These are phyloP conservation scores for Rhododendron ferrugineum DNA, from an alignment of 148 eudicot genomes.

Conservation along the genomic window DNA sequence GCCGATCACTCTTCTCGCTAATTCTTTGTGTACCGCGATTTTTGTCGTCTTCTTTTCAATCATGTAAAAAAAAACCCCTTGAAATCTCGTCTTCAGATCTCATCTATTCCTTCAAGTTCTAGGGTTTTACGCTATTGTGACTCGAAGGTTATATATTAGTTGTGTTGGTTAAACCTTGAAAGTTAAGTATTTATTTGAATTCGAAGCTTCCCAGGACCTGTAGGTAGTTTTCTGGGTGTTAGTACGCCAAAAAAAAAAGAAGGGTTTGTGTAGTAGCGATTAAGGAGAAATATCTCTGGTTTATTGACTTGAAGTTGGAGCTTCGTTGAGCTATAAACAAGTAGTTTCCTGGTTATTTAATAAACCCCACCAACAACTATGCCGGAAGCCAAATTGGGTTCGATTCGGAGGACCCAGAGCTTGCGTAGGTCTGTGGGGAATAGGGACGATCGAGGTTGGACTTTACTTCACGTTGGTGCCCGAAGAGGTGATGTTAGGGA, in stretches of 20 bases:
- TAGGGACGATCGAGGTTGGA: constrained; percentile 27
- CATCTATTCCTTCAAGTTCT: background rate
- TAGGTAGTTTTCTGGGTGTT: background rate
- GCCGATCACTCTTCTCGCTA: constrained; percentile 12
- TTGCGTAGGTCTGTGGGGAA: background rate
- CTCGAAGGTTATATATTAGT: background rate
- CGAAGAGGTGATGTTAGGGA: constrained; percentile 22
- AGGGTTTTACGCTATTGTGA: background rate
- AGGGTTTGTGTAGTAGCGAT: background rate
- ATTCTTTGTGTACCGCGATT: background rate
- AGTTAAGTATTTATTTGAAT: background rate
- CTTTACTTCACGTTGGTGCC: constrained; percentile 22
- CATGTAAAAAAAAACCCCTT: background rate
- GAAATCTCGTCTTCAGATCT: background rate
- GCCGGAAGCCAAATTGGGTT: constrained; percentile 8
- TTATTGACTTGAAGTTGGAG: background rate
- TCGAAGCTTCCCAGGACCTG: background rate
- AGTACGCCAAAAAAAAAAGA: background rate
- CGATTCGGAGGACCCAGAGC: background rate
- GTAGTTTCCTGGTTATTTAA: background rate
- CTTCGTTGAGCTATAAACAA: background rate
- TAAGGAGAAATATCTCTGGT: background rate
- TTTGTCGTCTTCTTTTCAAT: background rate
- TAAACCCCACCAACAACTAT: background rate
- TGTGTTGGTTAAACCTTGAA: background rate